phyloP scores from a whole-genome alignment of 2,329 filamentous ascomycete genomes.

The Ilyonectria destructans region DNA sequence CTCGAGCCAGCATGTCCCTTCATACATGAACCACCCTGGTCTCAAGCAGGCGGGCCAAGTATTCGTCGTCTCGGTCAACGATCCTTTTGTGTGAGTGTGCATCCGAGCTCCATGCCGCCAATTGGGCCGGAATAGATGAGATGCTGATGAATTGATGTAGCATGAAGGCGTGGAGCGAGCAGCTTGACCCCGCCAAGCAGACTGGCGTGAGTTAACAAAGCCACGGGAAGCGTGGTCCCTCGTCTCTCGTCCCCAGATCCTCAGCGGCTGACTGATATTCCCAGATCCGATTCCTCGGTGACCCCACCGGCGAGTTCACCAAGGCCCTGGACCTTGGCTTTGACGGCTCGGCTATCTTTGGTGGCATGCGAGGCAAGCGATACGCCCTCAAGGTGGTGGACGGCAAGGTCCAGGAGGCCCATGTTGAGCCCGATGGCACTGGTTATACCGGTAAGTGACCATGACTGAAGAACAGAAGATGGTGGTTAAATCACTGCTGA shows the following conservation, averaged over 20 bases:
- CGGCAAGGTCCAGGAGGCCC: slow-evolving; percentile 85
- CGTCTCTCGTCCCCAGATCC: not conserved
- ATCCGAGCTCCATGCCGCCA: not conserved
- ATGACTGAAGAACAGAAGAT: not conserved
- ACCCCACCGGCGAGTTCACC: slow-evolving; percentile 85
- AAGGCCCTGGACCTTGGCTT: slow-evolving; percentile 88
- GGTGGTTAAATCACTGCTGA: not conserved
- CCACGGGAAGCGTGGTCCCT: not conserved
- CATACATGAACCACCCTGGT: slow-evolving; percentile 86
- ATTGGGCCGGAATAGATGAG: not conserved
- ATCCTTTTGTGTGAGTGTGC: slow-evolving; percentile 87
- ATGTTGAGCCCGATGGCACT: slow-evolving; percentile 92
- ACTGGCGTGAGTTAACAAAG: slow-evolving; percentile 78
- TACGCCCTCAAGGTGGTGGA: slow-evolving; percentile 89
- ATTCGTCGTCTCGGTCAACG: slow-evolving; percentile 94
- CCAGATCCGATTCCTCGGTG: slow-evolving; percentile 92
- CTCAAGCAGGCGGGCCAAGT: slow-evolving; percentile 87
- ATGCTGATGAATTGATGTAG: slow-evolving; percentile 60
- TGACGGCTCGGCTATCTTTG: slow-evolving; percentile 83
- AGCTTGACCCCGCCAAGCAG: slow-evolving; percentile 81
- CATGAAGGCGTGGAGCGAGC: slow-evolving; percentile 90
- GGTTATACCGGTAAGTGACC: slow-evolving; percentile 79
- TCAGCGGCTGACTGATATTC: slow-evolving; percentile 17
- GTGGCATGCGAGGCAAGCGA: slow-evolving; percentile 86
- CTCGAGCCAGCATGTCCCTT: slow-evolving; percentile 82